Conservation (phyloP, 1,284 basidiomycete species). For the Ustilago hordei region DNA sequence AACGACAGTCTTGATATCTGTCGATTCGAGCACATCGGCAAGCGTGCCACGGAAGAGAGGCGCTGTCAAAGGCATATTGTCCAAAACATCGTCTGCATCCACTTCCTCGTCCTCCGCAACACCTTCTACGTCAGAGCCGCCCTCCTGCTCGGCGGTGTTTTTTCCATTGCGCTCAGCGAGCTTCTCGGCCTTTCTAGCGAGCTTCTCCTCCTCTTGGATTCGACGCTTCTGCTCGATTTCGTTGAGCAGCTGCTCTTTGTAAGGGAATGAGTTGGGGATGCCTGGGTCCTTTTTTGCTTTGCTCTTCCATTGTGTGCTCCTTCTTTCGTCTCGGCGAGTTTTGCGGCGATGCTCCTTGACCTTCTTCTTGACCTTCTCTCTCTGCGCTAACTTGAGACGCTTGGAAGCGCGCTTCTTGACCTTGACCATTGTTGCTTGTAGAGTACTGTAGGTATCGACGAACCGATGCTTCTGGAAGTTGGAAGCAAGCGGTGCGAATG, state of each 20-base stretch:
- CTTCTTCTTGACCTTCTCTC: constrained; percentile 67
- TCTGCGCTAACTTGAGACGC: constrained; percentile 62
- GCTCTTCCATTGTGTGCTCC: constrained; percentile 83
- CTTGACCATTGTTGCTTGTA: constrained; percentile 46
- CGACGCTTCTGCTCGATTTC: constrained; percentile 73
- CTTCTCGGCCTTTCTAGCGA: constrained; percentile 43
- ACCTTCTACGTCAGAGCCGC: constrained; percentile 27
- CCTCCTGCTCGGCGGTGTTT: constrained; percentile 16
- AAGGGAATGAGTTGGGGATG: constrained; percentile 96
- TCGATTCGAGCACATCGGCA: constrained; percentile 32
- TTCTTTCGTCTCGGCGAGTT: constrained; percentile 78
- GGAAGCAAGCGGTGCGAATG: constrained; percentile 9
- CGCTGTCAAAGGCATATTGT: constrained; percentile 46
- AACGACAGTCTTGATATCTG: constrained; percentile 55
- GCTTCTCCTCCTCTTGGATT: constrained; percentile 47
- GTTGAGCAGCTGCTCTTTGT: constrained; percentile 94
- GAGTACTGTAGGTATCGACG: background rate
- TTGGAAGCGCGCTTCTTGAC: constrained; percentile 65
- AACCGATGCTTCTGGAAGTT: constrained; percentile 5
- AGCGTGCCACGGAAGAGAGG: constrained; percentile 48
- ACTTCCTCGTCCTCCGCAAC: constrained; percentile 41
- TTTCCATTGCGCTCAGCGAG: constrained; percentile 39
- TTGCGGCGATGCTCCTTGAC: constrained; percentile 68
- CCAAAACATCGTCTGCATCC: constrained; percentile 34
- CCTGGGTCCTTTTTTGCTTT: constrained; percentile 85